Conservation (phyloP, 768 basidiomycete genomes). For the Pisolithus microcarpus region DNA sequence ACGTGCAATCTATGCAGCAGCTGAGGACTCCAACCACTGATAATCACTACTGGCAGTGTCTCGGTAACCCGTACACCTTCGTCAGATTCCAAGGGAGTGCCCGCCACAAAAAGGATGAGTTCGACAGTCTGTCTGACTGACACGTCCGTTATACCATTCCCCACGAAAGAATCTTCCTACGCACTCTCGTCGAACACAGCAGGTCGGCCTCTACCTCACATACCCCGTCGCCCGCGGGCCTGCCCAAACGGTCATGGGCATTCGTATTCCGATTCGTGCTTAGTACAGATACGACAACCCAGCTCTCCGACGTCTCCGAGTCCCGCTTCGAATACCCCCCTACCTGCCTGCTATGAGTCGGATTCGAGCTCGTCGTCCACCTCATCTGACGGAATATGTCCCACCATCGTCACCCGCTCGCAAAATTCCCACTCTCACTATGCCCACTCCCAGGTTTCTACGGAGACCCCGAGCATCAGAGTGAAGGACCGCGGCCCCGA, state of each 20-base stretch:
- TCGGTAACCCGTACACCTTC: too few relatives aligned
- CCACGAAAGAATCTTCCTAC: too few relatives aligned
- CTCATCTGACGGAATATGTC: slow-evolving; percentile 29
- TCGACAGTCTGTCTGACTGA: too few relatives aligned
- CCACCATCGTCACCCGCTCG: slow-evolving; percentile 31
- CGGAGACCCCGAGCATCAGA: slow-evolving; percentile 10
- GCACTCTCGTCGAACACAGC: too few relatives aligned
- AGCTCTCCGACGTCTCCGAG: neutral
- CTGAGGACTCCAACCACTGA: too few relatives aligned
- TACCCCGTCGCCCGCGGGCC: too few relatives aligned
- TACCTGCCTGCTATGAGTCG: slow-evolving; percentile 17
- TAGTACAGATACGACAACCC: neutral
- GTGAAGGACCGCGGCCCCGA: slow-evolving; percentile 1
- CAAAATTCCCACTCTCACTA: slow-evolving; percentile 34
- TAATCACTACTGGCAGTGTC: too few relatives aligned
- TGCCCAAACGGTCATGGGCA: neutral
- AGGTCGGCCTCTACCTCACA: too few relatives aligned
- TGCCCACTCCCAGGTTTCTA: slow-evolving; percentile 4
- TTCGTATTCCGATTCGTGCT: neutral
- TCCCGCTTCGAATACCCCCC: slow-evolving; percentile 2
- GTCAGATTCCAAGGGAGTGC: too few relatives aligned
- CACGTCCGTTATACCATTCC: too few relatives aligned
- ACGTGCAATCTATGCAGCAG: too few relatives aligned
- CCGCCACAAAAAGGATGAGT: too few relatives aligned
- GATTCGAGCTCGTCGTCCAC: slow-evolving; percentile 31